A percentile compares a stretch with the other conserved stretches of the same genome.
Conservation (phyloP, 768 basidiomycete genomes). For the Rubroboletus pulcherrimus region DNA sequence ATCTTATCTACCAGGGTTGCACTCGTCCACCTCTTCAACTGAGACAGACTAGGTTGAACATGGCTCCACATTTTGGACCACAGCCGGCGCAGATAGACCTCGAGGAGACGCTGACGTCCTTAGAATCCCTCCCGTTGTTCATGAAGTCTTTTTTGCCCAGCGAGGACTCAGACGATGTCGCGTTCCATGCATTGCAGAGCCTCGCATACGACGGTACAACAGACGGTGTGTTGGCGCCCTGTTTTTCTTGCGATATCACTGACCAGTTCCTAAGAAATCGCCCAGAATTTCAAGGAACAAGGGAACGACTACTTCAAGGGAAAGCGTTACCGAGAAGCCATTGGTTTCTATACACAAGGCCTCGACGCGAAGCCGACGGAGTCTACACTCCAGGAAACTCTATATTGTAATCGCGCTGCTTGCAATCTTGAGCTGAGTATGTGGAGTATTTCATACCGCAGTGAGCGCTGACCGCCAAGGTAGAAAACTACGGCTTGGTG, state of each 20-base stretch:
- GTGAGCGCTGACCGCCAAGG: background rate
- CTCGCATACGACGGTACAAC: slow-evolving; percentile 88
- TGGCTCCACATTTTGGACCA: slow-evolving; percentile 25
- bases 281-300: slow-evolving; percentile 90
- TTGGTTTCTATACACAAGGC: slow-evolving; percentile 87
- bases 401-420: slow-evolving; percentile 88
- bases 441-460: slow-evolving; percentile 22
- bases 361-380: slow-evolving; percentile 81
- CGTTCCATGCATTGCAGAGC: slow-evolving; percentile 79
- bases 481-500: slow-evolving; percentile 87
- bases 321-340: slow-evolving; percentile 82
- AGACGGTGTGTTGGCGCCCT: slow-evolving; percentile 64
- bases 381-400: slow-evolving; percentile 49
- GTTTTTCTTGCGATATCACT: background rate
- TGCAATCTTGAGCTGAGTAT: slow-evolving; percentile 86
- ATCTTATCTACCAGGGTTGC: slow-evolving; percentile 16
- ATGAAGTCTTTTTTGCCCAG: slow-evolving; percentile 82
- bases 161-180: slow-evolving; percentile 57
- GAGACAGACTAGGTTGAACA: background rate
- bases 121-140: slow-evolving; percentile 82
- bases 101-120: slow-evolving; percentile 38
- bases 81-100: slow-evolving; percentile 18
- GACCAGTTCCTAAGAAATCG: slow-evolving; percentile 57
- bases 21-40: background rate
- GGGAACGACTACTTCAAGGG: slow-evolving; percentile 93